These are phyloP conservation scores for Trichoderma reesei DNA, from an alignment of 495 filamentous ascomycete genomes.

Conservation along the genomic window DNA sequence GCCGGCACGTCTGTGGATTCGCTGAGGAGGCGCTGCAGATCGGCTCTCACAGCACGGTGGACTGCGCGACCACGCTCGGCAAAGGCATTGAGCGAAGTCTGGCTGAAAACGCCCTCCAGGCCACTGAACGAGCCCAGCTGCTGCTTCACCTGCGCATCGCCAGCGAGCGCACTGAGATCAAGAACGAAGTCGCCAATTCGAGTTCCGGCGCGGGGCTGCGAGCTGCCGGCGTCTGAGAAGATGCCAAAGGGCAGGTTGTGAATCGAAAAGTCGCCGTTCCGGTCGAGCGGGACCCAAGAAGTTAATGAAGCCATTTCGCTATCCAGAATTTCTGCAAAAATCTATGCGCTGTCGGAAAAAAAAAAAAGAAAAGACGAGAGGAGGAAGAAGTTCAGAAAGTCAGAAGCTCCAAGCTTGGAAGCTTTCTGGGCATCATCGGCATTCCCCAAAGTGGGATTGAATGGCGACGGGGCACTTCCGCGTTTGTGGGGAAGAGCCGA, in stretches of 20 bases:
- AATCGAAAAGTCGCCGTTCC: constrained; percentile 55
- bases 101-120: constrained; percentile 46
- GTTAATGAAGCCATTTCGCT: background rate
- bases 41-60: constrained; percentile 61
- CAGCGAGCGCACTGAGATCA: constrained; percentile 56
- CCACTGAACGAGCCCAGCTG: constrained; percentile 33
- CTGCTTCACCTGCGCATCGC: background rate
- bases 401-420: background rate
- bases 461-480: constrained; percentile 1
- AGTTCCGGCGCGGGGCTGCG: constrained; percentile 55
- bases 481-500: constrained; percentile 1
- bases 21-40: constrained; percentile 63
- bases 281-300: constrained; percentile 4
- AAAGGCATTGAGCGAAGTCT: constrained; percentile 72
- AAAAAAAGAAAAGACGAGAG: background rate
- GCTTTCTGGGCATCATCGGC: background rate
- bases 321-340: background rate
- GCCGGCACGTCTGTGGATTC: constrained; percentile 31
- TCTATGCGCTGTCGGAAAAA: background rate
- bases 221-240: constrained; percentile 47
- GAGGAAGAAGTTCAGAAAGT: background rate
- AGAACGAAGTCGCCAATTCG: constrained; percentile 72
- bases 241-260: constrained; percentile 92
- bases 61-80: constrained; percentile 64
- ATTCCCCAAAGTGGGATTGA: background rate